Evolutionary conservation across 2,329 filamentous ascomycete genomes (phyloP).

Genomic region (Colletotrichum camelliae): DNA sequence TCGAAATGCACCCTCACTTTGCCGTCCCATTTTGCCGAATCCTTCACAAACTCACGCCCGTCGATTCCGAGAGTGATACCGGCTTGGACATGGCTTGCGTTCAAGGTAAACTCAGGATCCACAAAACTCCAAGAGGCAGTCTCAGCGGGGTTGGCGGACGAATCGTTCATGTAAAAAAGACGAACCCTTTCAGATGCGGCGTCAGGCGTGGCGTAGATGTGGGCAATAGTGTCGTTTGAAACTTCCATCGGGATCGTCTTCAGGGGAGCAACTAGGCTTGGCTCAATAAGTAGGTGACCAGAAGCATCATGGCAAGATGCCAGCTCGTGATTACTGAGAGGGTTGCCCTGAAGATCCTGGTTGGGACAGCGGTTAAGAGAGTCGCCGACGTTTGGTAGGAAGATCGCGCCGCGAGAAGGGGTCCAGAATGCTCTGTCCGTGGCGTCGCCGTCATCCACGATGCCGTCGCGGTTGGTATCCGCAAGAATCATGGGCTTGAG

Average conservation of each 20-base stretch:
- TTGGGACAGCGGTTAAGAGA: slow-evolving; percentile 33
- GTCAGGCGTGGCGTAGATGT: not conserved
- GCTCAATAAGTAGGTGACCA: slow-evolving; percentile 33
- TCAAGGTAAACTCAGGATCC: slow-evolving; percentile 32
- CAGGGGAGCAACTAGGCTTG: slow-evolving; percentile 36
- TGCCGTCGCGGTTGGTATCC: slow-evolving; percentile 43
- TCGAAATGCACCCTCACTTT: slow-evolving; percentile 31
- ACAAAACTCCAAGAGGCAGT: slow-evolving; percentile 30
- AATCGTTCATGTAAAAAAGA: slow-evolving; percentile 28
- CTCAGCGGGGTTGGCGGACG: not conserved
- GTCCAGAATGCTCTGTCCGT: slow-evolving; percentile 30
- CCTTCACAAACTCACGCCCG: slow-evolving; percentile 32
- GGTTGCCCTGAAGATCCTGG: slow-evolving; percentile 7
- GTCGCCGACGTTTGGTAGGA: slow-evolving; percentile 42
- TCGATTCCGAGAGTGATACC: slow-evolving; percentile 43
- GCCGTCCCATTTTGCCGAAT: slow-evolving; percentile 33
- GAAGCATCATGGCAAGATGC: slow-evolving; percentile 40
- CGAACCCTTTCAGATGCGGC: slow-evolving; percentile 27
- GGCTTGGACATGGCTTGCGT: slow-evolving; percentile 25
- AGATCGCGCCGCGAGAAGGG: slow-evolving; percentile 31
- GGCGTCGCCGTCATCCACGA: slow-evolving; percentile 31
- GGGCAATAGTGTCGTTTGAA: slow-evolving; percentile 20
- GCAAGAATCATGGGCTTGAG: slow-evolving; percentile 28
- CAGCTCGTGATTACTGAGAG: slow-evolving; percentile 29
- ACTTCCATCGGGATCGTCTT: slow-evolving; percentile 32